phyloP scores from a whole-genome alignment of 2,329 filamentous ascomycete genomes.

The Pestalotiopsis sp. region DNA sequence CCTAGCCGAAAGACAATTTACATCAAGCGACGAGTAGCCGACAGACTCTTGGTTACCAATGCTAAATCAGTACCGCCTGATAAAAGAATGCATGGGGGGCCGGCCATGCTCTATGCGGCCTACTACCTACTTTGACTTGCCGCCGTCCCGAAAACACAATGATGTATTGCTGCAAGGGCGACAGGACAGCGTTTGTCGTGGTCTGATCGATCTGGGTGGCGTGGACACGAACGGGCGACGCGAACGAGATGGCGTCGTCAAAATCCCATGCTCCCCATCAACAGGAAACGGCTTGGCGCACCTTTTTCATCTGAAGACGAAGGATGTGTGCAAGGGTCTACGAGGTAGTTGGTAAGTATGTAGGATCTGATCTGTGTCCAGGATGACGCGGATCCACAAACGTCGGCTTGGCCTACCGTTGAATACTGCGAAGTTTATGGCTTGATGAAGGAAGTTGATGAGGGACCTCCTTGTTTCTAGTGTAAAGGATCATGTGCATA shows the following conservation, averaged over 20 bases:
- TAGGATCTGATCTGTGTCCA: not conserved
- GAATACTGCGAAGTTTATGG: too few species aligned
- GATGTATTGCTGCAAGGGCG: not conserved
- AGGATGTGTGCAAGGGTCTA: not conserved
- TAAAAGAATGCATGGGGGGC: not conserved
- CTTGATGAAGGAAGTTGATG: not conserved
- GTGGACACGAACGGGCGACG: not conserved
- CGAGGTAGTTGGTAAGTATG: not conserved
- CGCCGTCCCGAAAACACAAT: not conserved
- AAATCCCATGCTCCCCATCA: not conserved
- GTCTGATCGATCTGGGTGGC: not conserved
- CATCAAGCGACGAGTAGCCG: not conserved
- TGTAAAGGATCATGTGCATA: not conserved
- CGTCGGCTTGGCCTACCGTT: too few species aligned
- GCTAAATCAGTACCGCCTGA: not conserved
- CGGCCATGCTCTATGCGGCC: not conserved
- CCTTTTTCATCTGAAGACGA: slow-evolving; percentile 13
- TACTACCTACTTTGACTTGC: not conserved
- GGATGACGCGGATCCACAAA: slow-evolving; percentile 6
- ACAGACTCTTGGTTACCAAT: not conserved
- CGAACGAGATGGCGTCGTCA: not conserved
- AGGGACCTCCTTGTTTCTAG: not conserved
- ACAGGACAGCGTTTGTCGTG: not conserved
- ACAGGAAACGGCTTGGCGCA: slow-evolving; percentile 11
- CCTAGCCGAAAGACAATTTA: not conserved